Conservation (phyloP, 1,284 basidiomycete species). For the Pseudozyma pruni region DNA sequence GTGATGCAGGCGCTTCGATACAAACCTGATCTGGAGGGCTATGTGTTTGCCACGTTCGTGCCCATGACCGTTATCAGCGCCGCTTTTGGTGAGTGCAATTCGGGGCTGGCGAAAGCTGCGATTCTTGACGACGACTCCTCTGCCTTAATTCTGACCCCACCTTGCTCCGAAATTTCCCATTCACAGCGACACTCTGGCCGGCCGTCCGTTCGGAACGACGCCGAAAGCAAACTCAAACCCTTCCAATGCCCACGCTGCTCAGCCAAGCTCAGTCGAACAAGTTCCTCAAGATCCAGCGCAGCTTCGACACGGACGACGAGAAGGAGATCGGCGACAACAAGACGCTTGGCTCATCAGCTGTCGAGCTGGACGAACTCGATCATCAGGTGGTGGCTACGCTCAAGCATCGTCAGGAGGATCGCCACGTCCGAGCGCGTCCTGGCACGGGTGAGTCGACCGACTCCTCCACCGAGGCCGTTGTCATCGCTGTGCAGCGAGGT, state of each 20-base stretch:
- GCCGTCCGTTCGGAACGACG: slow-evolving; percentile 25
- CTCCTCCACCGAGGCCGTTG: too few relatives aligned
- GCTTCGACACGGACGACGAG: slow-evolving; percentile 31
- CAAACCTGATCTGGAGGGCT: slow-evolving; percentile 27
- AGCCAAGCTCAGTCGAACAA: slow-evolving; percentile 24
- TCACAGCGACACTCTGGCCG: slow-evolving; percentile 31
- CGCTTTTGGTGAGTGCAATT: slow-evolving; percentile 20
- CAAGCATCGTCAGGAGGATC: slow-evolving; percentile 10
- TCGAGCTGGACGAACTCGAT: slow-evolving; percentile 16
- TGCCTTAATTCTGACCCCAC: too few relatives aligned
- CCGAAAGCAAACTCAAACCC: slow-evolving; percentile 1
- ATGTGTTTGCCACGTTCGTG: slow-evolving; percentile 20
- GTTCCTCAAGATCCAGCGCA: slow-evolving; percentile 24
- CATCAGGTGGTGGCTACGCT: slow-evolving; percentile 10
- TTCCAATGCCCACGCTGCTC: slow-evolving; percentile 15
- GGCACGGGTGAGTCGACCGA: slow-evolving; percentile 3
- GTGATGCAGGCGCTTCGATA: slow-evolving; percentile 19
- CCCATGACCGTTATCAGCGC: slow-evolving; percentile 18
- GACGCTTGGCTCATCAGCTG: slow-evolving; percentile 5
- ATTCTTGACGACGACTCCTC: not conserved
- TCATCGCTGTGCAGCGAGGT: not conserved
- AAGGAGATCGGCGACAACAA: slow-evolving; percentile 14
- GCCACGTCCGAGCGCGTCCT: slow-evolving; percentile 2
- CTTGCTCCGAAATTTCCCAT: too few relatives aligned
- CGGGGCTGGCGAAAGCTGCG: not conserved